A percentile compares a stretch with the other conserved stretches of the same genome.
Conservation (phyloP, 2,329 filamentous ascomycete species). For the Hypocreales sp. region DNA sequence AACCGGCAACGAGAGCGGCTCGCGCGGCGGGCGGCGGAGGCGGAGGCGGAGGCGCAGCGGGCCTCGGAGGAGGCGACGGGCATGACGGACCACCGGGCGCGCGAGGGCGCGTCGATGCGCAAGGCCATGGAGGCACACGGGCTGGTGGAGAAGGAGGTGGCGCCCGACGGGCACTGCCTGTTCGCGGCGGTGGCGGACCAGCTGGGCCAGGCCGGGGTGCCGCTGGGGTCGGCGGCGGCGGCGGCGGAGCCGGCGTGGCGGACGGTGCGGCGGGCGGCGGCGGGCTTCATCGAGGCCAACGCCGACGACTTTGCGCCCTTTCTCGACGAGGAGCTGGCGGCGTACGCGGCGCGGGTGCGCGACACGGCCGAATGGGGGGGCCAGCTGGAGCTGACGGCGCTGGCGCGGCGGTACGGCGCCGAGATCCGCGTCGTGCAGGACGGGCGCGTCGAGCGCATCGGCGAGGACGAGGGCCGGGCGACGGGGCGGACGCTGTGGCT, state of each 20-base stretch:
- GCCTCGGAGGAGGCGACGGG: slow-evolving; percentile 61
- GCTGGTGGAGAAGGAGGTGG: slow-evolving; percentile 63
- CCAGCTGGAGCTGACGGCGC: slow-evolving; percentile 73
- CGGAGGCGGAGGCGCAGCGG: slow-evolving; percentile 49
- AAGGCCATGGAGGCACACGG: slow-evolving; percentile 45
- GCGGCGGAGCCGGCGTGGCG: slow-evolving; percentile 38
- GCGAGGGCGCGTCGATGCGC: slow-evolving; percentile 58
- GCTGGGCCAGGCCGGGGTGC: slow-evolving; percentile 37
- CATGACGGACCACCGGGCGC: slow-evolving; percentile 57
- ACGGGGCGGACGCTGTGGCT: slow-evolving; percentile 57
- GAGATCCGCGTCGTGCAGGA: slow-evolving; percentile 78
- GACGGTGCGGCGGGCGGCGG: slow-evolving; percentile 53
- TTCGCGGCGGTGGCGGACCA: slow-evolving; percentile 88
- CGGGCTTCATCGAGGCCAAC: slow-evolving; percentile 60
- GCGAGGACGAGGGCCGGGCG: slow-evolving; percentile 25
- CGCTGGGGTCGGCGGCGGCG: neutral
- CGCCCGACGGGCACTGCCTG: slow-evolving; percentile 85
- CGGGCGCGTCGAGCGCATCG: slow-evolving; percentile 63
- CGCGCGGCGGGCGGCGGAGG: slow-evolving; percentile 75
- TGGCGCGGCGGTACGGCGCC: slow-evolving; percentile 67
- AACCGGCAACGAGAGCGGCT: slow-evolving; percentile 87
- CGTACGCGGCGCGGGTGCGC: slow-evolving; percentile 61
- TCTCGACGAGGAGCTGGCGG: slow-evolving; percentile 62
- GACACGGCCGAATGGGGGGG: slow-evolving; percentile 95
- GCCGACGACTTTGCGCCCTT: slow-evolving; percentile 75